Conservation (phyloP, 176 grass and related monocot species). For the Hyparrhenia diplandra region DNA sequence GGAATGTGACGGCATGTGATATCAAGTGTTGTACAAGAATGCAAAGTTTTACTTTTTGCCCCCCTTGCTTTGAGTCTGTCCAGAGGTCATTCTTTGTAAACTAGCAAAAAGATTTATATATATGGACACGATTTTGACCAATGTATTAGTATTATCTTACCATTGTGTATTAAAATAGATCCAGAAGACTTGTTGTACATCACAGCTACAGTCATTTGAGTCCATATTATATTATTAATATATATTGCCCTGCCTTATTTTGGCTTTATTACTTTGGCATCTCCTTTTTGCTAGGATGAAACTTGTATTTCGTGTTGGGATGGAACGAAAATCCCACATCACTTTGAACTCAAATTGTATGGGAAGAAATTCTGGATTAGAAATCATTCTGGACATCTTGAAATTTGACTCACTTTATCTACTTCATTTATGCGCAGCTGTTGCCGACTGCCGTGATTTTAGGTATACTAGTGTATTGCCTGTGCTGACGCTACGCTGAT, state of each 20-base stretch:
- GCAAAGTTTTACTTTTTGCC: constrained; percentile 5
- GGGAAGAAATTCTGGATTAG: background rate
- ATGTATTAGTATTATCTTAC: constrained; percentile 21
- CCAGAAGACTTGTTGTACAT: constrained; percentile 29
- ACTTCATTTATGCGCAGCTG: background rate
- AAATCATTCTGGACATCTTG: background rate
- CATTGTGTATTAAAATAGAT: constrained; percentile 31
- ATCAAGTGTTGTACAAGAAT: constrained; percentile 46
- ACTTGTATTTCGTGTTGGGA: background rate
- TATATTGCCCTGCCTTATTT: constrained; percentile 5
- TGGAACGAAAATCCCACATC: background rate
- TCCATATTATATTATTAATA: constrained; percentile 24
- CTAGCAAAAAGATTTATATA: constrained; percentile 58
- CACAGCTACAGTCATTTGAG: constrained; percentile 6
- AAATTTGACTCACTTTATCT: background rate
- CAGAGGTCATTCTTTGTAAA: constrained; percentile 52
- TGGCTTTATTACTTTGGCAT: background rate
- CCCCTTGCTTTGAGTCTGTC: constrained; percentile 20
- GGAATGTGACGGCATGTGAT: constrained; percentile 37
- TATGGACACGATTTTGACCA: constrained; percentile 39
- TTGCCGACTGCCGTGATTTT: background rate
- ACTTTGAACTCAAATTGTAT: background rate
- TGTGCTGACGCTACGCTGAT: too few species aligned
- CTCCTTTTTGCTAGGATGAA: background rate
- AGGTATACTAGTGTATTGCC: too few species aligned